phyloP scores from a whole-genome alignment of 2,329 filamentous ascomycete genomes.

The Colletotrichum melonis region DNA sequence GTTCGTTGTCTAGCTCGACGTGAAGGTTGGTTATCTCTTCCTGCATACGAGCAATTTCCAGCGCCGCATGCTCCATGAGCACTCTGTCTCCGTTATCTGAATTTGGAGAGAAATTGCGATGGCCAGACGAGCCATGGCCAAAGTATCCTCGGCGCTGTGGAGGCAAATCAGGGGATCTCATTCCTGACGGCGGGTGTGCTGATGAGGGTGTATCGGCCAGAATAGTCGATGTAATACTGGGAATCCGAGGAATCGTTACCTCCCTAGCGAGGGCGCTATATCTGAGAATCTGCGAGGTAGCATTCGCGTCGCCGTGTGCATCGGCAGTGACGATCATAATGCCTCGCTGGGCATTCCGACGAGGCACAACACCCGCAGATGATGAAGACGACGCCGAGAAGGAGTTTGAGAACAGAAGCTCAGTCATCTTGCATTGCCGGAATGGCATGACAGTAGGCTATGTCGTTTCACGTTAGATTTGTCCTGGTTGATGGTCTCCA shows the following conservation, averaged over 20 bases:
- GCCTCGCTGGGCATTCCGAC: constrained; percentile 82
- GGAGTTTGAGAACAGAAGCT: constrained; percentile 88
- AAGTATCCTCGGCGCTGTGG: constrained; percentile 27
- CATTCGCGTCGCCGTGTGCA: constrained; percentile 92
- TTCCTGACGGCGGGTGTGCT: constrained; percentile 38
- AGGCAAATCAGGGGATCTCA: constrained; percentile 34
- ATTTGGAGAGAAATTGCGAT: constrained; percentile 53
- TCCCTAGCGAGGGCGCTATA: constrained; percentile 95
- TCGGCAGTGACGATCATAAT: constrained; percentile 98
- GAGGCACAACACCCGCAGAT: constrained; percentile 53
- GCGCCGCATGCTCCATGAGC: constrained; percentile 84
- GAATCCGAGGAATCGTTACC: constrained; percentile 89
- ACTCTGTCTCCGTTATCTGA: constrained; percentile 65
- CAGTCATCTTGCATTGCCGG: constrained; percentile 86
- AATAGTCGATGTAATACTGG: constrained; percentile 82
- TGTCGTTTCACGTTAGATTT: constrained; percentile 5
- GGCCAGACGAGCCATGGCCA: constrained; percentile 37
- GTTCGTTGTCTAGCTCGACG: constrained; percentile 76
- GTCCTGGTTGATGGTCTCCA: neutral
- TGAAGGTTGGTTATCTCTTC: constrained; percentile 83
- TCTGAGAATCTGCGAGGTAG: constrained; percentile 93
- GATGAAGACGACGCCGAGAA: constrained; percentile 73
- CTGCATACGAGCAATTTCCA: constrained; percentile 83
- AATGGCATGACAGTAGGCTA: constrained; percentile 81
- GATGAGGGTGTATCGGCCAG: constrained; percentile 49